These are phyloP conservation scores for Rhizopogon sp. DNA, from an alignment of 768 basidiomycete species.

Conservation along the genomic window DNA sequence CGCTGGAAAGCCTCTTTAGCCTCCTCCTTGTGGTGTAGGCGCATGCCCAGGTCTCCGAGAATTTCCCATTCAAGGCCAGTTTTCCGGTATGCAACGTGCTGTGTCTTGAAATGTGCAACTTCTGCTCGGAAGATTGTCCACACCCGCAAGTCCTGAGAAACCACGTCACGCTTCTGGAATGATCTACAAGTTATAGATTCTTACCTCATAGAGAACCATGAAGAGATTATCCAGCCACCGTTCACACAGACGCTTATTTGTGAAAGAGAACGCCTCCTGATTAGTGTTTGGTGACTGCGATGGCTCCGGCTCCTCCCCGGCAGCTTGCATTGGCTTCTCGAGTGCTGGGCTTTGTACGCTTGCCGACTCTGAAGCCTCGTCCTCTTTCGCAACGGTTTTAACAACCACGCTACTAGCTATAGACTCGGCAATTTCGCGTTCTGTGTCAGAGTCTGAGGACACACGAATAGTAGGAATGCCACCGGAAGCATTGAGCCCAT, in stretches of 20 bases:
- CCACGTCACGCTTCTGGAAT: not conserved
- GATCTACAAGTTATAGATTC: constrained; percentile 9
- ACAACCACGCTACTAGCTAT: constrained; percentile 12
- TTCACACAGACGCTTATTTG: constrained; percentile 94
- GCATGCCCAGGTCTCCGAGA: constrained; percentile 85
- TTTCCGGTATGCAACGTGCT: constrained; percentile 96
- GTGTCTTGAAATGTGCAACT: constrained; percentile 97
- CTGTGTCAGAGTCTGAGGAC: constrained; percentile 64
- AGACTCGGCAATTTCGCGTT: constrained; percentile 30
- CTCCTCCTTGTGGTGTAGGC: constrained; percentile 97
- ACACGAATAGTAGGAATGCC: constrained; percentile 72
- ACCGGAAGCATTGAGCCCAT: constrained; percentile 3
- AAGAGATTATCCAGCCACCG: constrained; percentile 97
- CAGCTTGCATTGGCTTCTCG: constrained; percentile 41
- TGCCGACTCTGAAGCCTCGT: constrained; percentile 31
- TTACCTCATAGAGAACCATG: constrained; percentile 95
- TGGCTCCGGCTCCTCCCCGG: constrained; percentile 22
- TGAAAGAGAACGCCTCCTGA: constrained; percentile 82
- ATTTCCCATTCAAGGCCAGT: constrained; percentile 99
- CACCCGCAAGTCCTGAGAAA: constrained; percentile 78
- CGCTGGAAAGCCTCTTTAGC: constrained; percentile 97
- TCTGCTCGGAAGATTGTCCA: constrained; percentile 99
- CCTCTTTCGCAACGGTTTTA: constrained; percentile 25
- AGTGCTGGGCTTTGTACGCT: constrained; percentile 23
- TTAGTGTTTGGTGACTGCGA: constrained; percentile 17